Evolutionary conservation across 2,329 filamentous ascomycete genomes (phyloP).

Genomic region (Penicillium italicum): DNA sequence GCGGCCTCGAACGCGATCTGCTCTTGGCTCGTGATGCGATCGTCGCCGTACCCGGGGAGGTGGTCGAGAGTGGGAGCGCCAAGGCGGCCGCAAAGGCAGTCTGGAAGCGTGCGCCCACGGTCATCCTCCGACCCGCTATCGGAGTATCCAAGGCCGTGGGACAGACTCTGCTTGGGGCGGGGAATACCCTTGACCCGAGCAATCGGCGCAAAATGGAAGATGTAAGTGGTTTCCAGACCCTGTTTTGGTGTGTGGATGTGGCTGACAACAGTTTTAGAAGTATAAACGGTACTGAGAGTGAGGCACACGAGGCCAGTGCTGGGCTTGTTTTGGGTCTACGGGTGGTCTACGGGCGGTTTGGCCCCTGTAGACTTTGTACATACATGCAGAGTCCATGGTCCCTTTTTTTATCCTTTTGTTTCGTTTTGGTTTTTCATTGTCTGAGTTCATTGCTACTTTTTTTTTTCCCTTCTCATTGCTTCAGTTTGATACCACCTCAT

Average conservation of each 20-base stretch:
- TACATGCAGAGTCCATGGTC: neutral
- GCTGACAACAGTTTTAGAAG: constrained; percentile 33
- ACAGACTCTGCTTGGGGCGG: constrained; percentile 85
- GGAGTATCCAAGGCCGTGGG: constrained; percentile 85
- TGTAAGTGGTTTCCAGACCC: constrained; percentile 57
- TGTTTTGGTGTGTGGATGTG: neutral
- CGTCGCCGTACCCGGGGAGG: constrained; percentile 87
- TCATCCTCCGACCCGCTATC: constrained; percentile 85
- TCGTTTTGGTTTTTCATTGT: neutral
- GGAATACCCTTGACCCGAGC: constrained; percentile 81
- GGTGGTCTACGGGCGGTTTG: neutral
- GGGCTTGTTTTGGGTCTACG: neutral
- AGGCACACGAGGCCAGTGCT: neutral
- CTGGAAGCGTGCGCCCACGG: constrained; percentile 78
- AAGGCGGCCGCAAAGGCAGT: constrained; percentile 76
- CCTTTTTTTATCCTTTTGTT: neutral
- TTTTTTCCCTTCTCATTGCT: neutral
- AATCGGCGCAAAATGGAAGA: constrained; percentile 81
- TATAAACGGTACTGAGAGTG: constrained; percentile 40
- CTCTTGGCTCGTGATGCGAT: constrained; percentile 83
- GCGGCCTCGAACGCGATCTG: constrained; percentile 81
- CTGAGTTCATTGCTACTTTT: neutral
- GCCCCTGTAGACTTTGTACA: neutral
- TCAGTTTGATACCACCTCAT: constrained; percentile 6
- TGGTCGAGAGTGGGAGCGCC: constrained; percentile 80